A percentile compares a stretch with the other conserved stretches of the same genome.
Evolutionary conservation across 306 rosid genomes (phyloP).

Genomic region (Trifolium subterraneum): DNA sequence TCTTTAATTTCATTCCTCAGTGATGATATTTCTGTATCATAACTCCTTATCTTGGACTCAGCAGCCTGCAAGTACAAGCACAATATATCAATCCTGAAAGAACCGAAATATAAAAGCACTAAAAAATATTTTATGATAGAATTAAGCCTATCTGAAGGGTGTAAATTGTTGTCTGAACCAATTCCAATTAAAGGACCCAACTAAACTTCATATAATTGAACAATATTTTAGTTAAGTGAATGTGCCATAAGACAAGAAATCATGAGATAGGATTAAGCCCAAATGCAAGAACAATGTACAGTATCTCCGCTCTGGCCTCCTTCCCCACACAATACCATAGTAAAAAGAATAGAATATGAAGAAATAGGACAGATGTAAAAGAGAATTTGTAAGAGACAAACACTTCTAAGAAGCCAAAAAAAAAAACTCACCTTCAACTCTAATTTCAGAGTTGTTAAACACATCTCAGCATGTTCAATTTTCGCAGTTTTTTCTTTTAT

Average conservation of each 20-base stretch:
- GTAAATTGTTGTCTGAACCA: constrained; percentile 20
- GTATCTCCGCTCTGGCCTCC: constrained; percentile 8
- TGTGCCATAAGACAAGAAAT: constrained; percentile 25
- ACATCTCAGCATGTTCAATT: constrained; percentile 79
- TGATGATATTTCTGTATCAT: constrained; percentile 67
- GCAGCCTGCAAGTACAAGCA: constrained; percentile 70
- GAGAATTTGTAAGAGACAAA: neutral
- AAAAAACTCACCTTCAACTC: constrained; percentile 76
- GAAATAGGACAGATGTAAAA: constrained; percentile 20
- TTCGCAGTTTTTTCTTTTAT: constrained; percentile 69
- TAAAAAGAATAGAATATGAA: constrained; percentile 4
- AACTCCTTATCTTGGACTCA: constrained; percentile 76
- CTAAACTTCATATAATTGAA: constrained; percentile 13
- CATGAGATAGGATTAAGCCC: neutral
- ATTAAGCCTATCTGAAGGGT: neutral
- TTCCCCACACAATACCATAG: constrained; percentile 7
- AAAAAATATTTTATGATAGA: neutral
- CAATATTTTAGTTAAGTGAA: constrained; percentile 1
- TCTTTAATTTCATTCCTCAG: constrained; percentile 70
- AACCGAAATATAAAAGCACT: neutral
- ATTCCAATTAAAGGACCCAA: neutral
- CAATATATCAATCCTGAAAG: constrained; percentile 13
- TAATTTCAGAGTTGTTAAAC: constrained; percentile 71
- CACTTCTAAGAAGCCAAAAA: constrained; percentile 28
- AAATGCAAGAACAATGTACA: constrained; percentile 1